Base-by-base conservation (phyloP, 2,329 filamentous ascomycete genomes). In the Fusarium algeriense region DNA sequence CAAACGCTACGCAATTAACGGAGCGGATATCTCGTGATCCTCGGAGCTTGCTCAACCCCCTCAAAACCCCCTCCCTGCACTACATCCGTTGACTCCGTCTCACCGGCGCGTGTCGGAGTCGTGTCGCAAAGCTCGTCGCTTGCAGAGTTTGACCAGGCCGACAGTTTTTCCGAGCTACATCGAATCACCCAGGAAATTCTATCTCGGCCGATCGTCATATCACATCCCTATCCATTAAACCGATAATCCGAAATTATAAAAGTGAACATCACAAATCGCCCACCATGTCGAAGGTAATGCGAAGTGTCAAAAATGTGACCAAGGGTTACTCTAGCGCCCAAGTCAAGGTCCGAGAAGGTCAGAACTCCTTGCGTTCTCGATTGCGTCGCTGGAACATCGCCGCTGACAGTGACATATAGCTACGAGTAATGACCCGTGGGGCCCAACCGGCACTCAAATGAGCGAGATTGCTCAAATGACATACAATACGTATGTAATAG, bases 351-450 rank as follows among this genome's bases (percentile, higher is more conserved):
- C 91, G 95, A 85, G 95, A 97, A 93, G 94, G 94, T 97, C 85
- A 73, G 90, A 66, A 40, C 34, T 60, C 55, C 28, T 10, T 30
- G 59, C 46, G 40, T 23, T 28, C 14, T 20, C 50, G 50, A 28
- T n/a, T 34, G 32, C 26, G 48, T 43, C 40, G 32, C 32, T 15
- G 45, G 54, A 49, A 44, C 46, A 64, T 55, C 45, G n/a, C 55
- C 38, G 64, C 70, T 77, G 68, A 78, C 71, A 26, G 40, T 60
- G 35, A 56, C 63, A n/a, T 74, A 67, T 80, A 98, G 96, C 96
- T 70, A 99, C 96, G 69, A 98, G 95, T 84, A 99, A 99, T 81
- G 96, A 98, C 80, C 93, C 95, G 84, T 99, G 96, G 96, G 96
- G 96, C 74, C 96, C 96, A 56, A 97, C 95, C 45, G 96, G 96